Conservation (phyloP, 2,329 filamentous ascomycete species). For the Magnaporthiopsis poae region DNA sequence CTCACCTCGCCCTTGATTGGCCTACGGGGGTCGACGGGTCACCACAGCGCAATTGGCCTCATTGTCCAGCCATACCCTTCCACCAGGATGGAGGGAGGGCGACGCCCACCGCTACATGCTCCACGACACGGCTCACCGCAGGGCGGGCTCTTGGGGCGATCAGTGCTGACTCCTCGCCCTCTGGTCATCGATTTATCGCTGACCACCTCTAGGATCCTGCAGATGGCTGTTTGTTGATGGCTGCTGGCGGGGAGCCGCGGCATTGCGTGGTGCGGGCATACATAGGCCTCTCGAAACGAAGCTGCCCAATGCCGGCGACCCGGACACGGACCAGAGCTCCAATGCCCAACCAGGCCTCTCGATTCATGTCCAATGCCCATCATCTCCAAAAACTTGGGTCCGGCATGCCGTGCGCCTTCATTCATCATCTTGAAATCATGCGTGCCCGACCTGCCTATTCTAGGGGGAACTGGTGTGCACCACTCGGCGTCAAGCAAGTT, state of each 20-base stretch:
- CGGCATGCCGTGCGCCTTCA: background rate
- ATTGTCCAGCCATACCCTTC: background rate
- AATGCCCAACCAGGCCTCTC: background rate
- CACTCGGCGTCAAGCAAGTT: background rate
- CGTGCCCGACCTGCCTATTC: background rate
- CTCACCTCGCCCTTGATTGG: background rate
- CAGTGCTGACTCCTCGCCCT: background rate
- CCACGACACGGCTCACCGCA: background rate
- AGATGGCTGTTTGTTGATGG: background rate
- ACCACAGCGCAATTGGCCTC: background rate
- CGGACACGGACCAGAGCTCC: background rate
- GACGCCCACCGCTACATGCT: background rate
- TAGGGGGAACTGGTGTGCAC: background rate
- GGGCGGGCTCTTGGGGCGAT: background rate
- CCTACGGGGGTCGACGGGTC: background rate
- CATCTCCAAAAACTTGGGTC: background rate
- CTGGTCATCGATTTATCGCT: background rate
- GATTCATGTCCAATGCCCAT: background rate
- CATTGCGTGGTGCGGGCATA: background rate
- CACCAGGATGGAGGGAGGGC: background rate
- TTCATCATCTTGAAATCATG: background rate
- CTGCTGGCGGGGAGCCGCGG: background rate
- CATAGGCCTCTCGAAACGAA: background rate
- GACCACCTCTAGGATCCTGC: background rate
- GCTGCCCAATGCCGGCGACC: background rate